These are phyloP conservation scores for Dactylellina cionopaga DNA, from an alignment of 2,329 filamentous ascomycete species.

Conservation along the genomic window DNA sequence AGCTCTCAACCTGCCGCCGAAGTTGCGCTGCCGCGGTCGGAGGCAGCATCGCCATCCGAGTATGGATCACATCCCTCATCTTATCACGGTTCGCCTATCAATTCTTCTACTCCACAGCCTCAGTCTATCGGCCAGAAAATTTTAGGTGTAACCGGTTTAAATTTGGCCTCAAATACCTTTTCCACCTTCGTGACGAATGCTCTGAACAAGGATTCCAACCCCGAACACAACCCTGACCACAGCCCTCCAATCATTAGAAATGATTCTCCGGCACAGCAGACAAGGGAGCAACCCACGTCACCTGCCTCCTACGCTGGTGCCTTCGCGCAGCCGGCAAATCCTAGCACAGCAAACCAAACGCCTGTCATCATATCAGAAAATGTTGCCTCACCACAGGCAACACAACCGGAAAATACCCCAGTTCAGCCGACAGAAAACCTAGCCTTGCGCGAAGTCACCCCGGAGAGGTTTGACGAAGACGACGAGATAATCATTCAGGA, in stretches of 20 bases:
- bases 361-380: not conserved
- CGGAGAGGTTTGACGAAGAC: constrained; percentile 44
- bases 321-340: constrained; percentile 7
- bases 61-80: constrained; percentile 4
- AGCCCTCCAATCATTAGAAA: constrained; percentile 6
- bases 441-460: constrained; percentile 31
- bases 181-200: constrained; percentile 29
- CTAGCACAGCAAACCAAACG: constrained; percentile 19
- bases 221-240: constrained; percentile 25
- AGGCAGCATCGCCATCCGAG: constrained; percentile 23
- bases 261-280: constrained; percentile 17
- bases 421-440: not conserved
- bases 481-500: constrained; percentile 43
- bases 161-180: constrained; percentile 30
- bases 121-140: constrained; percentile 30
- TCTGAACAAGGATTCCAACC: constrained; percentile 23
- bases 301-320: constrained; percentile 2
- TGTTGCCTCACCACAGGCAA: constrained; percentile 3
- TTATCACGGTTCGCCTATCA: constrained; percentile 18
- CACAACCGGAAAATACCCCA: constrained; percentile 5
- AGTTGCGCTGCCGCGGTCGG: not conserved
- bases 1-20: not conserved
- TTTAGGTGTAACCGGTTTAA: constrained; percentile 14
- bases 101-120: constrained; percentile 17
- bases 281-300: constrained; percentile 43